phyloP scores from a whole-genome alignment of 805 yeast species.

The Candida yuanshanica region DNA sequence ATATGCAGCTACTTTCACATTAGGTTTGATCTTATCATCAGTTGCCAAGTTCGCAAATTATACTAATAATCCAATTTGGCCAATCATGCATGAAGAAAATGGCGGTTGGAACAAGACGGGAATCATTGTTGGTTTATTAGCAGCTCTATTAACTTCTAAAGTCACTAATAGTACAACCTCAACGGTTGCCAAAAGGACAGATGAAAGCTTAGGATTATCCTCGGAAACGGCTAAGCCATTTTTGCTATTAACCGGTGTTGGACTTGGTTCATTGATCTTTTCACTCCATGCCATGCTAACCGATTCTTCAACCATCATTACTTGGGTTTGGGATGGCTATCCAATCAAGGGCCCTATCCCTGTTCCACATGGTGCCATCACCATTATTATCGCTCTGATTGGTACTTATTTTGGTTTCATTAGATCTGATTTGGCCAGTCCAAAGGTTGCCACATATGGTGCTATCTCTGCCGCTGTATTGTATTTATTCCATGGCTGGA shows the following conservation, averaged over 20 bases:
- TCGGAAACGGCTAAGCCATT: constrained; percentile 31
- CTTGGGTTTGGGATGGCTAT: constrained; percentile 96
- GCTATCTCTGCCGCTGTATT: constrained; percentile 35
- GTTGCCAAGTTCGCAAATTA: constrained; percentile 68
- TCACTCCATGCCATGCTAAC: constrained; percentile 68
- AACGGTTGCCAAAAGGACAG: neutral
- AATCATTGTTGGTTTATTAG: constrained; percentile 52
- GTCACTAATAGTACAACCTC: constrained; percentile 2
- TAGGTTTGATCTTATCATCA: constrained; percentile 72
- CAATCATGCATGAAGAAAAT: constrained; percentile 76
- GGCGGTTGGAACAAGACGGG: constrained; percentile 85
- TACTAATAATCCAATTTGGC: constrained; percentile 95
- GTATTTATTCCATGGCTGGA: constrained; percentile 56
- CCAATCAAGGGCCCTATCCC: constrained; percentile 86
- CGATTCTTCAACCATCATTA: constrained; percentile 81
- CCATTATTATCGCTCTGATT: constrained; percentile 50
- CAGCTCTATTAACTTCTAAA: constrained; percentile 58
- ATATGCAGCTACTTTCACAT: constrained; percentile 46
- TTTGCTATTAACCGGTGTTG: constrained; percentile 48
- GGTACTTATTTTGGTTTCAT: constrained; percentile 48
- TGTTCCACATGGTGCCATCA: constrained; percentile 67
- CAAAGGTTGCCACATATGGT: constrained; percentile 41
- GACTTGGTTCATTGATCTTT: constrained; percentile 73
- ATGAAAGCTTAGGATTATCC: too few relatives aligned
- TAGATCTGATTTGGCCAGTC: constrained; percentile 14